Base-by-base conservation (phyloP, 768 basidiomycete species). In the Terana coerulea region DNA sequence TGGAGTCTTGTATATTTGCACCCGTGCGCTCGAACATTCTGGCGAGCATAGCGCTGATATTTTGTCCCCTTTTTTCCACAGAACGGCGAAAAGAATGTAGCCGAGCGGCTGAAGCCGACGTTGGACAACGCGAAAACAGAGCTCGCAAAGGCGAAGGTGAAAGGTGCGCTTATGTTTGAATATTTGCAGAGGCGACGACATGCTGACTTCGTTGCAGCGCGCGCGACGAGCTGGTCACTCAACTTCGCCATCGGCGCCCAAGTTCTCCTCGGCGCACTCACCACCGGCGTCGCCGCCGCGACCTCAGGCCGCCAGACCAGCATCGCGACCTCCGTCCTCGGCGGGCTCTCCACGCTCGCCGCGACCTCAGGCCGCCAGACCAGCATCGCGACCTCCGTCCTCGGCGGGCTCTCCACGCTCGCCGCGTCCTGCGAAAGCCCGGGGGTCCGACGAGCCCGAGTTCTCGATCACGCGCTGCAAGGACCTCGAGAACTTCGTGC, bases 371-470 rank as follows among this genome's bases (percentile, higher is more conserved):
- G 8, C 49, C 30, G 28, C 37, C 31, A 75, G 72, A 65, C 68
- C 0, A 70, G 71, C 19, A 54, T 77, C 24, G 64, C 67, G 14
- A 72, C 71, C 15, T 60, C 75, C 3, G 37, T 75, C 28, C 66
- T 78, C 30, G 77, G 88, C 28, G 86, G 81, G n/a, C 51, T 84
- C 10, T 66, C 86, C 3, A 90, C 87, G 0, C 19, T 88, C 17
- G 75, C 83, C 12, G 86, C 87, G 15, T 83, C 86, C 1, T 89
- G 88, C 87, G 3, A 79, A 82, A 11, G 74, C 78, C 22, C 79
- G 86, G 24, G 84, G 86, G 10, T 81, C 84, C 0, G 78, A 78
- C 31, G 87, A 89, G 57, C 88, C 88, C 1, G 84, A 88, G 54
- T 46, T 75, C n/a, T 85, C 84, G 0, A 70, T 74, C 26, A 62